These are phyloP conservation scores for Tetrahymena malaccensis DNA, from an alignment of 73 alveolate genomes.

Conservation along the genomic window DNA sequence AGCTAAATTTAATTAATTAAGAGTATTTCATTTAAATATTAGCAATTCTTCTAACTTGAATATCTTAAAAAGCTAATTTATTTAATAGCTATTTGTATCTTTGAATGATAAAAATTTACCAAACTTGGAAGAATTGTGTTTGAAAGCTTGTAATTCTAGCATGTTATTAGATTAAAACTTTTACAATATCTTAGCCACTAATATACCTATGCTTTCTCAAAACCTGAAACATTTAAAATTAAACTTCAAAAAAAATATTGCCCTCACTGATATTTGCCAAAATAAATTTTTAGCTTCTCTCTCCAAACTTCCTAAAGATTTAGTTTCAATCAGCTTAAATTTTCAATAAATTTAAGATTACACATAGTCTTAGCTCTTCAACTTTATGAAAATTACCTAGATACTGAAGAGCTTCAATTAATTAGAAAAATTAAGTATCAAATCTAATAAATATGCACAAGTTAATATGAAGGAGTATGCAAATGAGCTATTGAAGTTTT, in stretches of 20 bases:
- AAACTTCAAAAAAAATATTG: no score
- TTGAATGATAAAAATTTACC: neutral
- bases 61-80: neutral
- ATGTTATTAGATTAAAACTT: neutral
- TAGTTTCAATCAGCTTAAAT: neutral
- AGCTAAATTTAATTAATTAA: neutral
- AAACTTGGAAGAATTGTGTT: neutral
- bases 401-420: neutral
- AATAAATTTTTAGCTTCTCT: neutral
- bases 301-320: neutral
- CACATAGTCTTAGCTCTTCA: neutral
- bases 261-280: neutral
- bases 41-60: neutral
- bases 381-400: neutral
- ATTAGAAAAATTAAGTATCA: neutral
- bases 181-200: neutral
- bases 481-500: neutral
- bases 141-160: neutral
- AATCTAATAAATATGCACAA: neutral
- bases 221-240: no score
- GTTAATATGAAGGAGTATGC: neutral
- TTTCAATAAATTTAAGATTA: neutral
- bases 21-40: neutral
- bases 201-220: neutral
- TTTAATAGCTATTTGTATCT: neutral